Evolutionary conservation across 2,329 filamentous ascomycete genomes (phyloP).

Genomic region (Xylaria sp.): DNA sequence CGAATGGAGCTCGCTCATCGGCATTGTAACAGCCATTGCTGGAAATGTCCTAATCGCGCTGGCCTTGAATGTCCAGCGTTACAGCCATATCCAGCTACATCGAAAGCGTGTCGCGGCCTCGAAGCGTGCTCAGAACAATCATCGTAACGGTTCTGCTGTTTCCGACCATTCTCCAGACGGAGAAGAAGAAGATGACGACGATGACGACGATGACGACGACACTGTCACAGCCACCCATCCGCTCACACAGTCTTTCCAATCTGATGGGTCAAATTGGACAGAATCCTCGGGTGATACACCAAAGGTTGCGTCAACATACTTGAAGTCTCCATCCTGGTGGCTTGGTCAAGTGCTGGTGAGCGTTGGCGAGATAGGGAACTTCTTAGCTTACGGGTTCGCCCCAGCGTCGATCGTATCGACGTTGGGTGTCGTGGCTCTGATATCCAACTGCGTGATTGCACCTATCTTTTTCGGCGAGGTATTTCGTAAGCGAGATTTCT

Average conservation of each 20-base stretch:
- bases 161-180: slow-evolving; percentile 49
- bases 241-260: slow-evolving; percentile 63
- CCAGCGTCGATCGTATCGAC: slow-evolving; percentile 97
- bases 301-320: slow-evolving; percentile 74
- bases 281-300: slow-evolving; percentile 52
- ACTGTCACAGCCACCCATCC: slow-evolving; percentile 61
- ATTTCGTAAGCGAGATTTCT: slow-evolving; percentile 85
- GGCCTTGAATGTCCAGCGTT: slow-evolving; percentile 94
- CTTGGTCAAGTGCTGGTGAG: slow-evolving; percentile 91
- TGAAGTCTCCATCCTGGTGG: slow-evolving; percentile 97
- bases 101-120: slow-evolving; percentile 72
- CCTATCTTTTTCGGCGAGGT: slow-evolving; percentile 92
- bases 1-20: slow-evolving; percentile 93
- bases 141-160: slow-evolving; percentile 45
- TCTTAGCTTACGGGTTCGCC: slow-evolving; percentile 96
- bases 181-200: slow-evolving; percentile 45
- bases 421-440: slow-evolving; percentile 92
- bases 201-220: slow-evolving; percentile 45
- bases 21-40: slow-evolving; percentile 90
- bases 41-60: slow-evolving; percentile 96
- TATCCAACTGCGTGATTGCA: slow-evolving; percentile 97
- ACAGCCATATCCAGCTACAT: slow-evolving; percentile 88
- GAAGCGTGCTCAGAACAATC: slow-evolving; percentile 56
- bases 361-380: slow-evolving; percentile 93
- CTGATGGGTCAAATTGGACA: slow-evolving; percentile 55